Percentiles rank a stretch among this genome's conserved stretches.
Evolutionary conservation across 176 grass and related monocot species (phyloP).

Genomic region (Oryza officinalis): DNA sequence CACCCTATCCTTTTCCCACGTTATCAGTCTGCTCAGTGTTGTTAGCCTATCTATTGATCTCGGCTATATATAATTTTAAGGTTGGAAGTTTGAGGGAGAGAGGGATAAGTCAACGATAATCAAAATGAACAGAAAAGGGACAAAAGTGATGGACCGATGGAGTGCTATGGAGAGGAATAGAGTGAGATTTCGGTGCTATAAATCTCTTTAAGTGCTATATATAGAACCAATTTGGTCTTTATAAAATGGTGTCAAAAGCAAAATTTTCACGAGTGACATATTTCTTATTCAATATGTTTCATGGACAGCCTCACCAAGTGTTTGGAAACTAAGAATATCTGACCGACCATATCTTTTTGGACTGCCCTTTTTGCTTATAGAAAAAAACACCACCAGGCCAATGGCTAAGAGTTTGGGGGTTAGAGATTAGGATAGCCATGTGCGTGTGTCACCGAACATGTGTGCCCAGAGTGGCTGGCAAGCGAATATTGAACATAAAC

Average conservation of each 20-base stretch:
- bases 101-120: too few species aligned
- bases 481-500: constrained; percentile 28
- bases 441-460: constrained; percentile 23
- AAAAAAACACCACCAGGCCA: not conserved
- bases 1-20: too few species aligned
- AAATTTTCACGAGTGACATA: not conserved
- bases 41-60: too few species aligned
- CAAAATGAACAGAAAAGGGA: too few species aligned
- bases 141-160: too few species aligned
- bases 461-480: constrained; percentile 24
- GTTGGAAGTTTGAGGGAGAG: too few species aligned
- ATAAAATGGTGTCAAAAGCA: not conserved
- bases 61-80: too few species aligned
- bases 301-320: not conserved
- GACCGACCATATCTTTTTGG: not conserved
- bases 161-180: too few species aligned
- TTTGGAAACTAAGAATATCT: not conserved
- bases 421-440: not conserved
- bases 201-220: too few species aligned
- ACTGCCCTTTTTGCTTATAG: not conserved
- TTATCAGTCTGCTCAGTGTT: too few species aligned
- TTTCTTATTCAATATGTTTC: not conserved
- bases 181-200: too few species aligned
- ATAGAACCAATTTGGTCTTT: not conserved
- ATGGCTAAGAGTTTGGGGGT: not conserved